Conservation (phyloP, 108 stramenopile species). For the Cyclotella cryptica region DNA sequence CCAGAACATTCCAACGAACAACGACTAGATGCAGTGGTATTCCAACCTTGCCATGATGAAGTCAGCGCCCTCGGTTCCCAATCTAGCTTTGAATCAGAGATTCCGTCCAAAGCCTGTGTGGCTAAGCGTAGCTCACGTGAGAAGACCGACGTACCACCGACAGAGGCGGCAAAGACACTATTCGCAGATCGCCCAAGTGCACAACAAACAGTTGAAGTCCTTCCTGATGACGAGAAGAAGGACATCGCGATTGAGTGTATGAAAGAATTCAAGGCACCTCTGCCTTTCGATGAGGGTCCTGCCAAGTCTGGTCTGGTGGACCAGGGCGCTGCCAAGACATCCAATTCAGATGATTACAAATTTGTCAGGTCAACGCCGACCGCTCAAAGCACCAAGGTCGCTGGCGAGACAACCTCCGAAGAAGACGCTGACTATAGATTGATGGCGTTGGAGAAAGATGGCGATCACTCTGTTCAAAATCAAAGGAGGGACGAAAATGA, state of each 20-base stretch:
- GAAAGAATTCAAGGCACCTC: conserved; percentile 10
- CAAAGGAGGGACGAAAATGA: too few species aligned
- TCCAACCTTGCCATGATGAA: background rate
- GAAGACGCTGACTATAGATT: too few species aligned
- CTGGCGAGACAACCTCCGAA: too few species aligned
- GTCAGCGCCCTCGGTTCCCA: background rate
- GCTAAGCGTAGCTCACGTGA: background rate
- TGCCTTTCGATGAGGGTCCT: conserved; percentile 20
- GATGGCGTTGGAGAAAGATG: too few species aligned
- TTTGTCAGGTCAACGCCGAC: too few species aligned
- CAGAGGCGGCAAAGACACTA: background rate
- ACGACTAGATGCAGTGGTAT: background rate
- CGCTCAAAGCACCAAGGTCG: too few species aligned
- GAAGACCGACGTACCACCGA: background rate
- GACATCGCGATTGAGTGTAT: conserved; percentile 1
- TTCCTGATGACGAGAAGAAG: conserved; percentile 18
- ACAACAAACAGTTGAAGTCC: background rate
- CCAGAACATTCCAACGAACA: background rate
- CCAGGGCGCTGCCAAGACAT: background rate
- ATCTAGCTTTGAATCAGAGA: conserved; percentile 1
- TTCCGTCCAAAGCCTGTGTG: background rate
- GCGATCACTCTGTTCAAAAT: too few species aligned
- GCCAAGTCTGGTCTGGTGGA: background rate
- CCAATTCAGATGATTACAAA: background rate
- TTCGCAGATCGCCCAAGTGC: too few species aligned